These are phyloP conservation scores for Allomyces arbusculus DNA, from an alignment of 192 early-diverging fungal species.

Conservation along the genomic window DNA sequence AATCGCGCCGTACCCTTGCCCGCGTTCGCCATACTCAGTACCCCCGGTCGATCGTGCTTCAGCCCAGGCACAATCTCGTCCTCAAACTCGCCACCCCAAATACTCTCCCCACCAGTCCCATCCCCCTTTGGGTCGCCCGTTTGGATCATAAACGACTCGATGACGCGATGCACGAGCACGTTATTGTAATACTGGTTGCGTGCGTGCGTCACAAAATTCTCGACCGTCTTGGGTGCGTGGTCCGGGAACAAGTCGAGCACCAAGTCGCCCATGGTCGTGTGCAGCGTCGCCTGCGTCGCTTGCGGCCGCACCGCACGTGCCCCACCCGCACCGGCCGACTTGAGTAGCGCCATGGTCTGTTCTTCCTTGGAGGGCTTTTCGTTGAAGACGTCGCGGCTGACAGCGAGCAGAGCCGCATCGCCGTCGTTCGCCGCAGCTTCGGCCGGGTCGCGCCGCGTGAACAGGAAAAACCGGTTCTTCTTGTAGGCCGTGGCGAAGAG, in stretches of 20 bases:
- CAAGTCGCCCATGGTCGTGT: slow-evolving; percentile 84
- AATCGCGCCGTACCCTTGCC: slow-evolving; percentile 18
- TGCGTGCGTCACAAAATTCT: slow-evolving; percentile 78
- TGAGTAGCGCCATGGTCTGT: slow-evolving; percentile 60
- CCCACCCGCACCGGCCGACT: slow-evolving; percentile 23
- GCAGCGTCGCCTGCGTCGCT: slow-evolving; percentile 54
- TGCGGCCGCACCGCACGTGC: slow-evolving; percentile 12
- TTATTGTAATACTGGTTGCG: slow-evolving; percentile 78
- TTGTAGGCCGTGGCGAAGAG: slow-evolving; percentile 78
- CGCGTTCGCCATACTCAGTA: slow-evolving; percentile 88
- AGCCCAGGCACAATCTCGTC: slow-evolving; percentile 70
- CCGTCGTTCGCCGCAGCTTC: slow-evolving; percentile 22
- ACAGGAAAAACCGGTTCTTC: slow-evolving; percentile 85
- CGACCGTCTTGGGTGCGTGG: slow-evolving; percentile 75
- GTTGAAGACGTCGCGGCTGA: slow-evolving; percentile 78
- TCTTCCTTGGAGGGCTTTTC: slow-evolving; percentile 92
- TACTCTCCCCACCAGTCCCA: slow-evolving; percentile 83
- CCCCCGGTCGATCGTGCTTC: slow-evolving; percentile 74
- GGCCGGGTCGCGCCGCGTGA: slow-evolving; percentile 67
- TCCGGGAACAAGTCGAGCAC: slow-evolving; percentile 74
- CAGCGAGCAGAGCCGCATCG: slow-evolving; percentile 10
- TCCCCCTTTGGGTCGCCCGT: slow-evolving; percentile 43
- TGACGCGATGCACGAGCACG: slow-evolving; percentile 89
- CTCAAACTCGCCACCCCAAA: slow-evolving; percentile 83
- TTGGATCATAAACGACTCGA: slow-evolving; percentile 88